Evolutionary conservation across 192 early-diverging fungal species (phyloP), one percentile per base, ranked within the genome.

Genomic region (Coemansia sp.): DNA sequence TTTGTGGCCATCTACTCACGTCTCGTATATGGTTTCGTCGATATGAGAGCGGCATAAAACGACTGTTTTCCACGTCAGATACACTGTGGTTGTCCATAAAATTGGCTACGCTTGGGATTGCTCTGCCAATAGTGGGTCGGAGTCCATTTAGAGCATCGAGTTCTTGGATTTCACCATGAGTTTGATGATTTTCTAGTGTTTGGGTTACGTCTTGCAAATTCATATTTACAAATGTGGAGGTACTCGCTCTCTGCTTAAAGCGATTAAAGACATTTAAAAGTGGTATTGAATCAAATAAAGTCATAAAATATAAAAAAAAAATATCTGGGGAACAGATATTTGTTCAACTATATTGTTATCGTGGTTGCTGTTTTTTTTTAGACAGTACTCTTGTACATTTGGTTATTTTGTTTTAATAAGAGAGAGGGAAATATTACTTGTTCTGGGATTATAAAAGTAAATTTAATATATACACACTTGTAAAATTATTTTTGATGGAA

Each of bases 81-180:
- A 60, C 40, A 45, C 59, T 60, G 34, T 60, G 59, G 59, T 8
- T 25, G 25, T 60, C 59, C 7, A 60, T 60, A 60, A 60, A 60
- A 36, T 60, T 60, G 17, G 59, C 59, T 3, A 36, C 18, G 40
- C 40, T 60, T n/a, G 59, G 59, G 10, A 36, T 36, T n/a, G 56
- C 56, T 58, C 56, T 58, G 3, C 33, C 56, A 58, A n/a, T 16
- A 5, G 17, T 58, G 16, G 11, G 30, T 2, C 17, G 30, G n/a
- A 17, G 30, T 45, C 40, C 40, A 28, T 22, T n/a, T 29, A 45
- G 5, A 14, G 38, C 14, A 16, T 22, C 10, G 22, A 60, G 11
- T 48, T 48, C 59, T 10, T 60, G 59, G 3, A 60, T 48, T 12
- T 29, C 42, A 45, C 18, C 8, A 7, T 18, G 5, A 4, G 40